These are phyloP conservation scores for Plasmodium berghei DNA, from an alignment of 169 alveolate species.

Conservation along the genomic window DNA sequence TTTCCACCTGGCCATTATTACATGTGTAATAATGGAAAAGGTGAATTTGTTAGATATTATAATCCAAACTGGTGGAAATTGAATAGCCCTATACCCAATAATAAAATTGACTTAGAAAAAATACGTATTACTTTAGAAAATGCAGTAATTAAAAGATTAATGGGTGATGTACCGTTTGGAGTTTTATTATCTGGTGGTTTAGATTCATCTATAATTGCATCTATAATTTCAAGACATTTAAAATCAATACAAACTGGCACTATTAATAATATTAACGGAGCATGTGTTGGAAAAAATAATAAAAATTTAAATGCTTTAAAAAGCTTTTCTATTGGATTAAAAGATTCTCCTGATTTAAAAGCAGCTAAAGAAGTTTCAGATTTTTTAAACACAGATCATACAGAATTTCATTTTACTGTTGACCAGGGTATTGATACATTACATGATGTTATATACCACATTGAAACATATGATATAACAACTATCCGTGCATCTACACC, in stretches of 20 bases:
- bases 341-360: slow-evolving; percentile 51
- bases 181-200: slow-evolving; percentile 91
- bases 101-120: slow-evolving; percentile 29
- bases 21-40: slow-evolving; percentile 13
- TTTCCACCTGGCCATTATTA: slow-evolving; percentile 76
- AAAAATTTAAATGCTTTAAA: slow-evolving; percentile 23
- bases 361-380: slow-evolving; percentile 80
- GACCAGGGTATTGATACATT: slow-evolving; percentile 85
- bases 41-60: slow-evolving; percentile 62
- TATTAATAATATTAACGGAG: slow-evolving; percentile 16
- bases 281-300: slow-evolving; percentile 2
- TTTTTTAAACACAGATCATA: slow-evolving; percentile 88
- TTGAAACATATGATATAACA: slow-evolving; percentile 91
- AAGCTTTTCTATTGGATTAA: slow-evolving; percentile 69
- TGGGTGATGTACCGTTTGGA: slow-evolving; percentile 92
- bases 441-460: slow-evolving; percentile 88
- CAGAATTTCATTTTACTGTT: slow-evolving; percentile 86
- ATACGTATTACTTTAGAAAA: slow-evolving; percentile 56
- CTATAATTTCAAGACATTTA: slow-evolving; percentile 80
- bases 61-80: slow-evolving; percentile 63
- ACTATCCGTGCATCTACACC: slow-evolving; percentile 92
- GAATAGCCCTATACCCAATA: slow-evolving; percentile 43
- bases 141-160: slow-evolving; percentile 76
- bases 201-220: slow-evolving; percentile 89
- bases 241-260: slow-evolving; percentile 3